A percentile compares a stretch with the other conserved stretches of the same genome.
phyloP scores from a whole-genome alignment of 169 alveolate genomes.

The Theileria annulata region DNA sequence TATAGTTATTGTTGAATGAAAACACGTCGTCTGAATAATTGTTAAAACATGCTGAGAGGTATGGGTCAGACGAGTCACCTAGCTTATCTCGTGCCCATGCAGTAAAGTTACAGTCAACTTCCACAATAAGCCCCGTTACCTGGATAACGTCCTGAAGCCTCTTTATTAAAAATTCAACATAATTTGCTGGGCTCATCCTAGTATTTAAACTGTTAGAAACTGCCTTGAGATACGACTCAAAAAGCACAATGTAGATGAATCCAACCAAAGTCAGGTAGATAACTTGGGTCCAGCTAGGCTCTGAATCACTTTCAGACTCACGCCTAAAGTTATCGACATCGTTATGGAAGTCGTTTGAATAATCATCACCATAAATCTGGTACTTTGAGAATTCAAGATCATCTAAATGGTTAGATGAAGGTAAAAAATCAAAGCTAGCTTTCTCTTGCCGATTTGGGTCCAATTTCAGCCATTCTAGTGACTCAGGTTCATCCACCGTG shows the following conservation, averaged over 20 bases:
- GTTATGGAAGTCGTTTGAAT: neutral
- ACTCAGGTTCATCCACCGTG: neutral
- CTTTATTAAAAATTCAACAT: neutral
- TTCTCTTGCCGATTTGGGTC: neutral
- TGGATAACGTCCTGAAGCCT: neutral
- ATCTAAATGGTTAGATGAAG: neutral
- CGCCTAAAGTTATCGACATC: neutral
- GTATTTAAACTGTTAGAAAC: neutral
- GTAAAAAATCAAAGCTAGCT: neutral
- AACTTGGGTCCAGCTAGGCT: slow-evolving; percentile 2
- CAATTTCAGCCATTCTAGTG: neutral
- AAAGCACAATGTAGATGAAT: neutral
- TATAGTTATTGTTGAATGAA: neutral
- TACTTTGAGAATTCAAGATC: neutral
- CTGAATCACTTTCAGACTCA: neutral
- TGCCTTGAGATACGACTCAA: neutral
- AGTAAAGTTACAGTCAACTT: slow-evolving; percentile 2
- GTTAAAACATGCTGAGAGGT: neutral
- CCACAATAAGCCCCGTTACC: neutral
- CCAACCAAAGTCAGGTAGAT: slow-evolving; percentile 8
- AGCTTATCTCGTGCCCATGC: slow-evolving; percentile 8
- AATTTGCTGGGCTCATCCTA: neutral
- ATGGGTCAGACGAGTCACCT: neutral
- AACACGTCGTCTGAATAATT: neutral
- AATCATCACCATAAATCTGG: neutral